These are phyloP conservation scores for Fomitopsis schrenkii DNA, from an alignment of 1,284 basidiomycete genomes.

Conservation along the genomic window DNA sequence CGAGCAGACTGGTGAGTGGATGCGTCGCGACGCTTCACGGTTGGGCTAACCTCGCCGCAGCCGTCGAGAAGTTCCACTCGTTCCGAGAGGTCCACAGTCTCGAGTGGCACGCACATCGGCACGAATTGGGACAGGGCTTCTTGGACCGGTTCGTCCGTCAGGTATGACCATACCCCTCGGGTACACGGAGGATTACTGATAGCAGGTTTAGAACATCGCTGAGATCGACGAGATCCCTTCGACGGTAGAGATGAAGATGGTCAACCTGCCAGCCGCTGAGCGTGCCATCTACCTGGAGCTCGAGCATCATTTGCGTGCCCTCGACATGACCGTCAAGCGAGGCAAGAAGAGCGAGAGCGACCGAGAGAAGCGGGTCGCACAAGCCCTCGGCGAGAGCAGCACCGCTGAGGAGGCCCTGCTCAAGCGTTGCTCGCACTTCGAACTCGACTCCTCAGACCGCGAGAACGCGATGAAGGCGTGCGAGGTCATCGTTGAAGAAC, in stretches of 20 bases:
- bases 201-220: conserved; percentile 72
- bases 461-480: conserved; percentile 88
- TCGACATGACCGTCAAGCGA: conserved; percentile 85
- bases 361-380: conserved; percentile 82
- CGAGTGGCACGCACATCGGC: conserved; percentile 89
- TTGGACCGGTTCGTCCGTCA: conserved; percentile 82
- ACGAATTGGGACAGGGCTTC: conserved; percentile 82
- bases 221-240: conserved; percentile 96
- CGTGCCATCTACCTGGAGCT: conserved; percentile 93
- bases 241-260: conserved; percentile 60
- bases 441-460: conserved; percentile 69
- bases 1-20: conserved; percentile 73
- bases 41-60: conserved; percentile 34
- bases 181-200: background rate
- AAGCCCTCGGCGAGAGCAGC: conserved; percentile 86
- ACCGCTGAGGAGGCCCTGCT: conserved; percentile 88
- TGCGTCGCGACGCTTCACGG: background rate
- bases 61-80: conserved; percentile 91
- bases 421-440: conserved; percentile 93
- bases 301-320: conserved; percentile 88
- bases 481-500: conserved; percentile 84
- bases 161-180: conserved; percentile 32
- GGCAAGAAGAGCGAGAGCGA: conserved; percentile 88
- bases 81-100: conserved; percentile 92
- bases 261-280: conserved; percentile 87